Conservation (phyloP, 1,284 basidiomycete genomes). For the Chondrostereum purpureum region DNA sequence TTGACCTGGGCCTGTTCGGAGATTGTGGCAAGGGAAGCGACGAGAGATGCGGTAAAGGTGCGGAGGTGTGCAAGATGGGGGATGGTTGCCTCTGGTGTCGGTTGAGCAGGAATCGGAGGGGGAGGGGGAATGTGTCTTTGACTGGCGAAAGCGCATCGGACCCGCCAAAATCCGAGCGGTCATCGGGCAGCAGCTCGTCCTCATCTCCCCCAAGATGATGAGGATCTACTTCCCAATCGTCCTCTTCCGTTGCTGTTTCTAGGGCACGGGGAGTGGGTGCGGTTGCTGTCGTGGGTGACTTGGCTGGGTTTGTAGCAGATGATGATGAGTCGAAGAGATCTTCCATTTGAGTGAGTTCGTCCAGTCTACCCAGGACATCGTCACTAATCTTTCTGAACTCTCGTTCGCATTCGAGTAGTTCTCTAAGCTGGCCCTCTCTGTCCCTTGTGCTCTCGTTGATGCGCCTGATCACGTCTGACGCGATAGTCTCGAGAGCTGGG, state of each 20-base stretch:
- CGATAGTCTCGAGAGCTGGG: conserved; percentile 57
- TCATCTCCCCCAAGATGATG: conserved; percentile 42
- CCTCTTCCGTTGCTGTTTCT: conserved; percentile 38
- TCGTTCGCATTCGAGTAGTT: conserved; percentile 67
- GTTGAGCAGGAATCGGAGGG: conserved; percentile 37
- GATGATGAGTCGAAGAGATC: conserved; percentile 39
- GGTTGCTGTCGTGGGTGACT: conserved; percentile 27
- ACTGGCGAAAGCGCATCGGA: conserved; percentile 32
- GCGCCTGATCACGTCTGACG: conserved; percentile 69
- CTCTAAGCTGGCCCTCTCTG: conserved; percentile 71
- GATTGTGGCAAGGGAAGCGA: conserved; percentile 65
- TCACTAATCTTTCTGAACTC: conserved; percentile 73
- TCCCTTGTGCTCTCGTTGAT: conserved; percentile 70
- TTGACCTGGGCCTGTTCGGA: conserved; percentile 85
- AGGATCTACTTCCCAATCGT: conserved; percentile 59
- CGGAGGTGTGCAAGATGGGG: conserved; percentile 64
- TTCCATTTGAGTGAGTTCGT: conserved; percentile 47
- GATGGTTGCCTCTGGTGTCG: conserved; percentile 50
- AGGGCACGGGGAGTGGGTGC: conserved; percentile 22
- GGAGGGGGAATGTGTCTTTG: conserved; percentile 45
- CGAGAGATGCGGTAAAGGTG: conserved; percentile 62
- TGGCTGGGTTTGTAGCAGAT: too few species aligned
- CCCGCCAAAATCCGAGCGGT: conserved; percentile 24
- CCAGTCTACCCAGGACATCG: conserved; percentile 64
- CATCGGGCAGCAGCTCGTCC: too few species aligned